Conservation (phyloP, 768 basidiomycete species). For the Lactifluus echinatus region DNA sequence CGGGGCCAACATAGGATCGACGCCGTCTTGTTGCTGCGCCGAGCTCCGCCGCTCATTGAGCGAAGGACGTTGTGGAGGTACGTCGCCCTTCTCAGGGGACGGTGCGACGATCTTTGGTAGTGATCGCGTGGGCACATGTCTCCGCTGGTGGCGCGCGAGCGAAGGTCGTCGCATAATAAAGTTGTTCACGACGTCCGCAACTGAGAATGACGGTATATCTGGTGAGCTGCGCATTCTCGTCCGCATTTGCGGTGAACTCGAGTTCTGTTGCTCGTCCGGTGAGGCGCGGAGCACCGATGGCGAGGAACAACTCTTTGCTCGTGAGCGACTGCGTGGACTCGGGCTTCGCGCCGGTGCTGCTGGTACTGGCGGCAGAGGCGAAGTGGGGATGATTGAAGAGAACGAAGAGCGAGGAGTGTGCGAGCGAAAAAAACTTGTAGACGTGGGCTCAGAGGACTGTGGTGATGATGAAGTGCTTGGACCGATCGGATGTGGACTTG, state of each 20-base stretch:
- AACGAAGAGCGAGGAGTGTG: conserved; percentile 45
- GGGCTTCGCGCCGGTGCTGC: not conserved
- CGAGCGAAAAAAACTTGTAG: conserved; percentile 41
- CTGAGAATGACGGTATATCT: conserved; percentile 44
- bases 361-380: not conserved
- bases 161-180: conserved; percentile 27
- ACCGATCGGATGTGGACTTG: conserved; percentile 19
- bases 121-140: not conserved
- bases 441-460: conserved; percentile 46
- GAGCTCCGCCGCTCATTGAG: conserved; percentile 19
- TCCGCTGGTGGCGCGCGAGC: conserved; percentile 4
- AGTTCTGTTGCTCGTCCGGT: not conserved
- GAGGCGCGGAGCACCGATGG: not conserved
- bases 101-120: not conserved
- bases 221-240: conserved; percentile 29
- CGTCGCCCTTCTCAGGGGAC: conserved; percentile 19
- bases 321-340: not conserved
- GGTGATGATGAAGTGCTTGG: conserved; percentile 55
- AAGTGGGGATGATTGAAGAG: conserved; percentile 43
- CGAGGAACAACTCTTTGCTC: not conserved
- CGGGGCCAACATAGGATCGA: conserved; percentile 3
- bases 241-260: not conserved
- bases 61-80: conserved; percentile 23
- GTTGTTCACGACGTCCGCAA: conserved; percentile 37
- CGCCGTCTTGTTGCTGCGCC: conserved; percentile 13